Evolutionary conservation across 2,329 filamentous ascomycete species (phyloP).

Genomic region (Phialocephala subalpina): DNA sequence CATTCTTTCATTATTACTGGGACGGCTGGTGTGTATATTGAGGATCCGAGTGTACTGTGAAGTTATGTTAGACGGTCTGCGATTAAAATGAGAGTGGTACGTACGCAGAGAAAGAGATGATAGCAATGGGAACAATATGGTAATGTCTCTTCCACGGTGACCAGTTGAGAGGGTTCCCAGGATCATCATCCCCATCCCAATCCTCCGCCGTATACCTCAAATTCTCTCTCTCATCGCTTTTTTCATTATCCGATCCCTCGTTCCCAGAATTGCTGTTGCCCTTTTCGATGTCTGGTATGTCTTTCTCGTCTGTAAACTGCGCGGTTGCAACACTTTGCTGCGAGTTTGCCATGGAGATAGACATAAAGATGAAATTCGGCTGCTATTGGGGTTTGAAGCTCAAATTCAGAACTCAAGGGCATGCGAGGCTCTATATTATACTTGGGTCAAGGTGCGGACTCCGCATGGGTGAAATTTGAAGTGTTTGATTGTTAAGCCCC

Average conservation of each 20-base stretch:
- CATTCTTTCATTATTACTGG: constrained; percentile 55
- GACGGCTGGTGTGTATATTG: constrained; percentile 57
- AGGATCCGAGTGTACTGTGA: constrained; percentile 52
- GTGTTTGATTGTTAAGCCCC: background rate
- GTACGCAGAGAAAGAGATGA: constrained; percentile 40
- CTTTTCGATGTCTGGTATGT: constrained; percentile 16
- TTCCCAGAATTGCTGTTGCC: background rate
- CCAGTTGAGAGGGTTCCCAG: constrained; percentile 40
- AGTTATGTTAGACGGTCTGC: background rate
- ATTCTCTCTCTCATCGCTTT: background rate
- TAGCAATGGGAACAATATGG: constrained; percentile 34
- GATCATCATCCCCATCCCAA: constrained; percentile 38
- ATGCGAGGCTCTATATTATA: background rate
- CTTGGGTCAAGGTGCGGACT: background rate
- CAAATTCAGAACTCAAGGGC: background rate
- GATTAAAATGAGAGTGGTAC: constrained; percentile 10
- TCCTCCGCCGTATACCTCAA: constrained; percentile 13
- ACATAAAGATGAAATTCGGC: background rate
- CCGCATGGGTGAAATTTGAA: background rate
- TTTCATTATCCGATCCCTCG: constrained; percentile 17
- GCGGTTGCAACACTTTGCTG: background rate
- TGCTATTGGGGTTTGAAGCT: background rate
- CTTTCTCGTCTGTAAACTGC: background rate
- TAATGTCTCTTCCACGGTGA: constrained; percentile 30
- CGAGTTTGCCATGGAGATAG: background rate